These are phyloP conservation scores for Cetraspora pellucida DNA, from an alignment of 192 early-diverging fungal species.

Conservation along the genomic window DNA sequence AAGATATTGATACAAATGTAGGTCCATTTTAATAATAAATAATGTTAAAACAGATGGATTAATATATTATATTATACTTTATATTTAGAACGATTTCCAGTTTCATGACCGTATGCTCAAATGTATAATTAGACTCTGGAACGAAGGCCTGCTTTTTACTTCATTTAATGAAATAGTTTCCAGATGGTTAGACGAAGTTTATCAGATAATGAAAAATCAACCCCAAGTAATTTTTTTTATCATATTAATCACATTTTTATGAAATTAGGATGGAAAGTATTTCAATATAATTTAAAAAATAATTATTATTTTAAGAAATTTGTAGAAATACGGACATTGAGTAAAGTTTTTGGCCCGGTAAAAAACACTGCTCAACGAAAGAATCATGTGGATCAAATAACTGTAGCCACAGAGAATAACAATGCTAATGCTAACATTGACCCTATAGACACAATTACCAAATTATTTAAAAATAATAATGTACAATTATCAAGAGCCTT, in stretches of 20 bases:
- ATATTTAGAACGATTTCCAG: conserved; percentile 37
- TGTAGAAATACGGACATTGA: conserved; percentile 24
- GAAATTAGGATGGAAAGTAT: too few relatives aligned
- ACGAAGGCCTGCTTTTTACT: conserved; percentile 48
- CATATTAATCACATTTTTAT: not conserved
- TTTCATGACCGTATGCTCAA: conserved; percentile 47
- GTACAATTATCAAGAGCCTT: conserved; percentile 41
- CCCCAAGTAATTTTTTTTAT: not conserved
- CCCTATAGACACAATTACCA: conserved; percentile 34
- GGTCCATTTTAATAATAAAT: not conserved
- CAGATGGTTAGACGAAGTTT: conserved; percentile 49
- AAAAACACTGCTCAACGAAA: not conserved
- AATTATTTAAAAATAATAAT: conserved; percentile 35
- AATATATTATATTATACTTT: conserved; percentile 19
- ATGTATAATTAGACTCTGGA: conserved; percentile 49
- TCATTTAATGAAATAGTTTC: conserved; percentile 45
- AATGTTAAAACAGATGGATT: conserved; percentile 7
- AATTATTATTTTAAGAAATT: conserved; percentile 10
- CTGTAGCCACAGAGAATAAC: not conserved
- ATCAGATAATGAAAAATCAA: conserved; percentile 11
- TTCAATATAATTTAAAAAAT: too few relatives aligned
- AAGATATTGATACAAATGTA: not conserved
- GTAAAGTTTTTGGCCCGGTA: conserved; percentile 3
- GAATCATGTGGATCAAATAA: not conserved
- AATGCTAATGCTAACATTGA: conserved; percentile 17